These are phyloP conservation scores for Lathyrus tuberosus DNA, from an alignment of 306 rosid genomes.

Conservation along the genomic window DNA sequence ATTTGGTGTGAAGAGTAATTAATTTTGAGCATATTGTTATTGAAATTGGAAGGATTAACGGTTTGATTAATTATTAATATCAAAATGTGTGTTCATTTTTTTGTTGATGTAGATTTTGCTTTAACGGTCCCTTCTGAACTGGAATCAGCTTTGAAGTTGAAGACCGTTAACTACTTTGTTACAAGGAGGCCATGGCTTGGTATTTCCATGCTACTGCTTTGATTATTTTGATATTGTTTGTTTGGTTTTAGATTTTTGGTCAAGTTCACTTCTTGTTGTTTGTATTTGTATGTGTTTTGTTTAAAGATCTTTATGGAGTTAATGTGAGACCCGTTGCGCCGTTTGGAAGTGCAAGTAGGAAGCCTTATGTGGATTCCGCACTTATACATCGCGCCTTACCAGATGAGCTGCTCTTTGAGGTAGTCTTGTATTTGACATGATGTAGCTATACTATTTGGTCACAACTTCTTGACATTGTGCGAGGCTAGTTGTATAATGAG, in stretches of 20 bases:
- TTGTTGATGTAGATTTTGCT: slow-evolving; percentile 58
- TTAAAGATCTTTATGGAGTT: slow-evolving; percentile 89
- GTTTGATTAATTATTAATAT: background rate
- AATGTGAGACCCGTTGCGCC: slow-evolving; percentile 98
- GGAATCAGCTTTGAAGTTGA: slow-evolving; percentile 75
- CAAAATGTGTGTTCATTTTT: slow-evolving; percentile 23
- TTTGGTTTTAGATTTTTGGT: background rate
- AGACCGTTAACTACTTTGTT: slow-evolving; percentile 69
- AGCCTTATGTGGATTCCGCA: slow-evolving; percentile 70
- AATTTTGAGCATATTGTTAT: slow-evolving; percentile 10
- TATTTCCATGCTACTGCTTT: slow-evolving; percentile 37
- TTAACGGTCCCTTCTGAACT: slow-evolving; percentile 66
- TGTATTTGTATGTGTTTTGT: slow-evolving; percentile 48
- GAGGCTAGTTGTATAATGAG: background rate
- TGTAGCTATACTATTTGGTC: slow-evolving; percentile 11
- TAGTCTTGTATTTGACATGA: slow-evolving; percentile 51
- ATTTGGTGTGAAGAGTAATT: slow-evolving; percentile 12
- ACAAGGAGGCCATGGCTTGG: slow-evolving; percentile 99
- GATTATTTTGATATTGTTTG: background rate
- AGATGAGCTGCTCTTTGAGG: slow-evolving; percentile 90
- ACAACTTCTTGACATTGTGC: slow-evolving; percentile 14
- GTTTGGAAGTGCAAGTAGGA: slow-evolving; percentile 81
- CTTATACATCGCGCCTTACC: slow-evolving; percentile 77
- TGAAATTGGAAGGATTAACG: slow-evolving; percentile 1
- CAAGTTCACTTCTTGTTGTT: slow-evolving; percentile 40